A percentile compares a stretch with the other conserved stretches of the same genome.
phyloP scores from a whole-genome alignment of 2,329 filamentous ascomycete species.

The Domatiomyces globalis region DNA sequence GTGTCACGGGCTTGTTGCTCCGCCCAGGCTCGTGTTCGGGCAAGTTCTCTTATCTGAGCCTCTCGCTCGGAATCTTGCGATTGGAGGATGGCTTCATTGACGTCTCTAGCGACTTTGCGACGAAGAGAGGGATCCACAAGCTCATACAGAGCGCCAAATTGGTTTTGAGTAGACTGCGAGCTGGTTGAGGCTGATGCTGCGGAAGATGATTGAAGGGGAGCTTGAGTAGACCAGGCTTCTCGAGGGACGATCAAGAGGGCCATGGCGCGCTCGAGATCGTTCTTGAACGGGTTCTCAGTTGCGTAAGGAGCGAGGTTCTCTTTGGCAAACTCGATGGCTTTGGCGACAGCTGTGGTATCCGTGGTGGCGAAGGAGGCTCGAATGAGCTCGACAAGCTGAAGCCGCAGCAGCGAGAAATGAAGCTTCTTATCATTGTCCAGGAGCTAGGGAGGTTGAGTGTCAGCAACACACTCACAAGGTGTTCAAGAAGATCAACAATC shows the following conservation, averaged over 20 bases:
- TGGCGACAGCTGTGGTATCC: constrained; percentile 51
- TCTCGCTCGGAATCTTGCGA: constrained; percentile 60
- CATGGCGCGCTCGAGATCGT: constrained; percentile 85
- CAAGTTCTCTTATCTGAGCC: constrained; percentile 66
- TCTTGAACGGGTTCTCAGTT: constrained; percentile 66
- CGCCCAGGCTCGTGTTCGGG: constrained; percentile 73
- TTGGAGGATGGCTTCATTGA: constrained; percentile 76
- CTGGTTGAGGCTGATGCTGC: constrained; percentile 1
- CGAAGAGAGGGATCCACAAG: constrained; percentile 69
- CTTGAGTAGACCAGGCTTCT: constrained; percentile 46
- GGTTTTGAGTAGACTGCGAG: constrained; percentile 9
- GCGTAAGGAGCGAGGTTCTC: constrained; percentile 77
- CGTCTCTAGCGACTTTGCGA: constrained; percentile 66
- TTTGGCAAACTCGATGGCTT: constrained; percentile 75
- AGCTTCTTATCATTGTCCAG: constrained; percentile 68
- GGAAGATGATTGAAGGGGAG: constrained; percentile 1
- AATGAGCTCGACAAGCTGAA: constrained; percentile 91
- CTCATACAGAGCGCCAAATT: constrained; percentile 44
- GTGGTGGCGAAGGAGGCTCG: constrained; percentile 51
- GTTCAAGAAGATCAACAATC: constrained; percentile 10
- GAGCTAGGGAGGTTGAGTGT: constrained; percentile 45
- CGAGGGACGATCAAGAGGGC: constrained; percentile 74
- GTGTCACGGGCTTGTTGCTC: constrained; percentile 45
- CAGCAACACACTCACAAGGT: constrained; percentile 1
- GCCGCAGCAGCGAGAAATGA: constrained; percentile 75